Evolutionary conservation across 2,329 filamentous ascomycete genomes (phyloP).

Genomic region (Calonectria hawksworthii): DNA sequence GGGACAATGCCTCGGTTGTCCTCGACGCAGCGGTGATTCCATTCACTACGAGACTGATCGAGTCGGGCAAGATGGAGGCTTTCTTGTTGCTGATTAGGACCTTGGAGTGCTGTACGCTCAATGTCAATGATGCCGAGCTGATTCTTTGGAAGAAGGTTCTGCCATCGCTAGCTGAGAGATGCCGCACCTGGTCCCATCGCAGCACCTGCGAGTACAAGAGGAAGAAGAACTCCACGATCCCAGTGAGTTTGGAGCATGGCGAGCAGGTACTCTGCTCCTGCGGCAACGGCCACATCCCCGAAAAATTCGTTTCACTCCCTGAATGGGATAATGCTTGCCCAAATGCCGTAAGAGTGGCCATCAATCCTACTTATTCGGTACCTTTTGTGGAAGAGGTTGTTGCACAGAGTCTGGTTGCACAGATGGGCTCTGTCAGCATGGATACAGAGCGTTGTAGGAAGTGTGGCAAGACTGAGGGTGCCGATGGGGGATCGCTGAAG

Average conservation of each 20-base stretch:
- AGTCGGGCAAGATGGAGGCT: conserved; percentile 48
- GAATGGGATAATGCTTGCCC: conserved; percentile 58
- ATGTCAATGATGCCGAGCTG: conserved; percentile 70
- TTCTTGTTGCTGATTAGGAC: conserved; percentile 56
- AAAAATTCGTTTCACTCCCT: conserved; percentile 55
- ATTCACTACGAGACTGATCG: conserved; percentile 53
- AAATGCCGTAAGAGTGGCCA: conserved; percentile 67
- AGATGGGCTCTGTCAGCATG: conserved; percentile 14
- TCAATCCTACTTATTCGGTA: conserved; percentile 67
- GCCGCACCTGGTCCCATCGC: conserved; percentile 62
- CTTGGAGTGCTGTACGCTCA: conserved; percentile 55
- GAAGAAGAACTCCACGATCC: conserved; percentile 50
- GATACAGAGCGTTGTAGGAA: conserved; percentile 50
- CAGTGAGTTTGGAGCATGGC: conserved; percentile 54
- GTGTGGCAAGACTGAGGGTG: conserved; percentile 52
- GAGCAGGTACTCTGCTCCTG: conserved; percentile 60
- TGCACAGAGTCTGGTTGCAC: conserved; percentile 41
- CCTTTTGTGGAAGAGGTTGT: conserved; percentile 58
- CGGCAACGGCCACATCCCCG: conserved; percentile 58
- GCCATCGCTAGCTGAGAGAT: conserved; percentile 61
- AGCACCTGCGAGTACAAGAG: conserved; percentile 59
- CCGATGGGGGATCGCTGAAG: conserved; percentile 52
- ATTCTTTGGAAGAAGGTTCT: conserved; percentile 63
- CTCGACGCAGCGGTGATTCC: conserved; percentile 64
- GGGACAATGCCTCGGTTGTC: conserved; percentile 56